Evolutionary conservation across 1,139 yeast genomes (phyloP).

Genomic region (Komagataea norvegica): DNA sequence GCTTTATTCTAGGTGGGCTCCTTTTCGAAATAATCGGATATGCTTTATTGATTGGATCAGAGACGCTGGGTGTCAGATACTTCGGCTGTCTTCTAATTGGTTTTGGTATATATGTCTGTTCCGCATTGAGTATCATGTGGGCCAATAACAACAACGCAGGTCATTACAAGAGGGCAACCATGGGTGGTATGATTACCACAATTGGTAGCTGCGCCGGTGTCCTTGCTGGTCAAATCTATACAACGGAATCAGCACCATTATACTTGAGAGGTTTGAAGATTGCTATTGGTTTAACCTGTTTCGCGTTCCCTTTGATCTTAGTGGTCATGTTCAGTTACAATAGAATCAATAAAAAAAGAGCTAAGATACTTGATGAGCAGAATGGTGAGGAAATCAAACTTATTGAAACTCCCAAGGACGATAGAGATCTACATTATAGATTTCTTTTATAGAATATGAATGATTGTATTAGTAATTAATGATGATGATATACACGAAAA

Average conservation of each 20-base stretch:
- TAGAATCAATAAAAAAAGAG: slow-evolving; percentile 18
- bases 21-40: slow-evolving; percentile 38
- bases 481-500: not conserved
- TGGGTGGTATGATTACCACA: slow-evolving; percentile 40
- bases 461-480: not conserved
- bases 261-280: slow-evolving; percentile 31
- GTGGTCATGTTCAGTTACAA: slow-evolving; percentile 19
- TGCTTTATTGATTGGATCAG: slow-evolving; percentile 32
- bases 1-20: slow-evolving; percentile 34
- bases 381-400: slow-evolving; percentile 10
- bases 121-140: slow-evolving; percentile 44
- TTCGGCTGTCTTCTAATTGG: slow-evolving; percentile 44
- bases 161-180: slow-evolving; percentile 42
- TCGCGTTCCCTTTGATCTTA: slow-evolving; percentile 19
- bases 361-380: slow-evolving; percentile 8
- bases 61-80: slow-evolving; percentile 37
- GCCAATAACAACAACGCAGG: slow-evolving; percentile 41
- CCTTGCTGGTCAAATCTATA: slow-evolving; percentile 41
- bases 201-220: slow-evolving; percentile 44
- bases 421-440: slow-evolving; percentile 21
- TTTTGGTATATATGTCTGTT: slow-evolving; percentile 38
- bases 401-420: slow-evolving; percentile 22
- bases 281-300: slow-evolving; percentile 20
- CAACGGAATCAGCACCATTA: slow-evolving; percentile 30
- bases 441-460: slow-evolving; percentile 13